Percentiles rank a stretch among this genome's conserved stretches.
These are phyloP conservation scores for Fusarium mangiferae DNA, from an alignment of 2,329 filamentous ascomycete species.

Conservation along the genomic window DNA sequence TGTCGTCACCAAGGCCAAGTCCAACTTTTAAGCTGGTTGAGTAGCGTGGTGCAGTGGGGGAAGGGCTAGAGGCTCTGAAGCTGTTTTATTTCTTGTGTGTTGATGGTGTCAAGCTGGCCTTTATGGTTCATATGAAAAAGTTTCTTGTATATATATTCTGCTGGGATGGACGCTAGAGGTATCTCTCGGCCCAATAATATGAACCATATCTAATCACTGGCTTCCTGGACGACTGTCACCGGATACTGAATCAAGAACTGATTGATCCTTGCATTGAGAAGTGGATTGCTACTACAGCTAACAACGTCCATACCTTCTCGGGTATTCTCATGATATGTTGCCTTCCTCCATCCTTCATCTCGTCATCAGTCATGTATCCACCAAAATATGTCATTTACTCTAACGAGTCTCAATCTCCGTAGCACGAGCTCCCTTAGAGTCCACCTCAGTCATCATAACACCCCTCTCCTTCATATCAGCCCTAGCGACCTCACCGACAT, in stretches of 20 bases:
- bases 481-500: constrained; percentile 14
- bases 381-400: background rate
- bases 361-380: rapidly evolving
- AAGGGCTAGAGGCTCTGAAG: background rate
- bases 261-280: rapidly evolving
- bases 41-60: background rate
- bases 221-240: rapidly evolving
- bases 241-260: rapidly evolving
- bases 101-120: background rate
- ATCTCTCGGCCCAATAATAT: background rate
- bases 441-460: background rate
- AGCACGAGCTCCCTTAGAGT: background rate
- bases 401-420: background rate
- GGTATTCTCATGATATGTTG: background rate
- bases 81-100: background rate
- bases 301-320: rapidly evolving
- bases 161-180: background rate
- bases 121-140: background rate
- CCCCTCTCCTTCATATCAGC: constrained; percentile 18
- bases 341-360: rapidly evolving
- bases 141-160: constrained; percentile 21
- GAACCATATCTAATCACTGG: background rate
- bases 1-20: constrained; percentile 3
- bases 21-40: background rate
- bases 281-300: background rate